These are phyloP conservation scores for Tylopilus vinaceipallidus DNA, from an alignment of 768 basidiomycete species.

Conservation along the genomic window DNA sequence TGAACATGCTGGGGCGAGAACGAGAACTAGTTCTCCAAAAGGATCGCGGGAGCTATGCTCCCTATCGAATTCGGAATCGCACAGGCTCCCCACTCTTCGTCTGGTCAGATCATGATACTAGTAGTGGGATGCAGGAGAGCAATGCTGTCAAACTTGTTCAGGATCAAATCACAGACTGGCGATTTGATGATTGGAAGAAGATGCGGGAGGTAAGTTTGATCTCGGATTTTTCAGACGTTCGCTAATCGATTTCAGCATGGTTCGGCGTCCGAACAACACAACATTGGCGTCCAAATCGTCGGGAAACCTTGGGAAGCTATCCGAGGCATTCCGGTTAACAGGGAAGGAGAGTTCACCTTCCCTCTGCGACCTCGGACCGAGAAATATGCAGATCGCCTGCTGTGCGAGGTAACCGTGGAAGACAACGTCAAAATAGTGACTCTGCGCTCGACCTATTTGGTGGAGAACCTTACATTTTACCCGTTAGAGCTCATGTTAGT, in stretches of 20 bases:
- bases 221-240: neutral
- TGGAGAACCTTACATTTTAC: conserved; percentile 89
- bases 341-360: conserved; percentile 89
- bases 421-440: conserved; percentile 95
- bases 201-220: conserved; percentile 74
- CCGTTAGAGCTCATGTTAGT: conserved; percentile 90
- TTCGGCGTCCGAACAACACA: conserved; percentile 68
- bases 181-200: conserved; percentile 94
- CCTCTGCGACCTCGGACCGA: conserved; percentile 77
- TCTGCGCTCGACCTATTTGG: conserved; percentile 86
- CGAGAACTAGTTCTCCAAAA: conserved; percentile 69
- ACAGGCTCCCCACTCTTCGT: conserved; percentile 84
- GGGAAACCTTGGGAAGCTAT: conserved; percentile 89
- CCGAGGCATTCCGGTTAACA: conserved; percentile 85
- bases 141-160: conserved; percentile 62
- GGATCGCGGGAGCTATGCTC: conserved; percentile 85
- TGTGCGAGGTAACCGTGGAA: conserved; percentile 87
- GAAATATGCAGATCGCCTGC: conserved; percentile 73
- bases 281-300: conserved; percentile 79
- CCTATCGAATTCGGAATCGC: conserved; percentile 88
- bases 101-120: conserved; percentile 79
- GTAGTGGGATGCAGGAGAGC: conserved; percentile 42
- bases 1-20: conserved; percentile 74
- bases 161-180: conserved; percentile 84
- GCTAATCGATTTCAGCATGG: conserved; percentile 35